Percentiles rank a stretch among this genome's conserved stretches.
Conservation (phyloP, 1,139 yeast species). For the Taphrina wiesneri region DNA sequence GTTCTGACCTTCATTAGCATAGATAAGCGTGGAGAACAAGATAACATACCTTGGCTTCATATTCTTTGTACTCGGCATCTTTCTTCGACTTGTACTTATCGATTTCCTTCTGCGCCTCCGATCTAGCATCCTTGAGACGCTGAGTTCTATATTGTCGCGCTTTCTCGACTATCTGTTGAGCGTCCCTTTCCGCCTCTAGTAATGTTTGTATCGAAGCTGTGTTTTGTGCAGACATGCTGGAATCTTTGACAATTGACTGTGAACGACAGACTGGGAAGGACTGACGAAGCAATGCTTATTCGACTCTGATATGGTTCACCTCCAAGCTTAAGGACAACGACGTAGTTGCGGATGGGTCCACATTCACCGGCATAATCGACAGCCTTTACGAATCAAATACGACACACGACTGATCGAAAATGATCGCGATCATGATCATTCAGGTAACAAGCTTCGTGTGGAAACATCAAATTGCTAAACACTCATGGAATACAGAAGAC, state of each 20-base stretch:
- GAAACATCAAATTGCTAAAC: too few relatives aligned
- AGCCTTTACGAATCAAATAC: background rate
- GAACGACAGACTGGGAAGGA: too few relatives aligned
- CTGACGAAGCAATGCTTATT: background rate
- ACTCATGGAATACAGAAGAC: too few relatives aligned
- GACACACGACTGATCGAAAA: background rate
- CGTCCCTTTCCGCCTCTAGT: constrained; percentile 82
- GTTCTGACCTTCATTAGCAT: constrained; percentile 46
- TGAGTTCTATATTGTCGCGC: constrained; percentile 62
- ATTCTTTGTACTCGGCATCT: constrained; percentile 75
- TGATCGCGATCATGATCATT: background rate
- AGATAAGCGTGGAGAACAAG: background rate
- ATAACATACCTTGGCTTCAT: constrained; percentile 56
- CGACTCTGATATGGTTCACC: background rate
- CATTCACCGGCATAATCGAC: background rate
- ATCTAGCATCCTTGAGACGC: constrained; percentile 89
- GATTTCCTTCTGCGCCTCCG: constrained; percentile 88
- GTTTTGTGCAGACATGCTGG: constrained; percentile 20
- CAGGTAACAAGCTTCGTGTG: too few relatives aligned
- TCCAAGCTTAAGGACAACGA: background rate
- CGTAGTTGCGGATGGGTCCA: background rate
- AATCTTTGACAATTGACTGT: background rate
- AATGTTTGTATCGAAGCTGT: constrained; percentile 32
- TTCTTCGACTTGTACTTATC: constrained; percentile 81
- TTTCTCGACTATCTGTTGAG: constrained; percentile 88